Evolutionary conservation across 345 rosid genomes (phyloP), one percentile per base, ranked within the genome.

Genomic region (Pelargonium nanum): DNA sequence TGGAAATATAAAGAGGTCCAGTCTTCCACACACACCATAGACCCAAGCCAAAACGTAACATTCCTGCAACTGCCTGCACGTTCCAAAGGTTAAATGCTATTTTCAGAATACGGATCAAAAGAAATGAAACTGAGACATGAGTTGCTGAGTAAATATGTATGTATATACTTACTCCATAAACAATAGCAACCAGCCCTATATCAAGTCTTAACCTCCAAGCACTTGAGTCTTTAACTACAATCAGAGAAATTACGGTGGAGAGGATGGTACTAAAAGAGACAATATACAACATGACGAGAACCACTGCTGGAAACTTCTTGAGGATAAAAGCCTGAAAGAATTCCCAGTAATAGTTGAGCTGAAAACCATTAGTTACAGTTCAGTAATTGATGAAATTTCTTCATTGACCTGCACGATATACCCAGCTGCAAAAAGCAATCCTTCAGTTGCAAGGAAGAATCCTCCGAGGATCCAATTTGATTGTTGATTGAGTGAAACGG

Each of bases 401-500:
- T n/a, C n/a, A n/a, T n/a, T 56, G 45, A 77, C 81, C 79, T 74
- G 79, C 55, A 77, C 28, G 55, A 80, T 77, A 4, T 74, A 61
- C 66, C 75, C 72, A 12, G 72, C 54, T 28, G 84, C 74, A 59
- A 64, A 19, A 30, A 72, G 28, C 26, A 80, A 19, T 20, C 75
- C 74, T 50, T 74, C 81, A 62, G 59, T 66, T 7, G 67, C 69
- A 59, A 76, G 81, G 24, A 77, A 59, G 55, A 77, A 55, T 57
- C 81, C 84, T 62, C 84, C 84, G 15, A 77, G 23, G 22, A 72
- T 65, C 84, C 81, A 77, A 60, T 61, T 64, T 19, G 80, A 59
- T 26, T 65, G 70, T 10, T 20, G 73, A 5, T 50, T 5, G 51
- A 24, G 6, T 48, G 73, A 63, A 52, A 72, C 48, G 13, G 55